A percentile compares a stretch with the other conserved stretches of the same genome.
Conservation (phyloP, 768 basidiomycete genomes). For the Pulveroboletus sp. region DNA sequence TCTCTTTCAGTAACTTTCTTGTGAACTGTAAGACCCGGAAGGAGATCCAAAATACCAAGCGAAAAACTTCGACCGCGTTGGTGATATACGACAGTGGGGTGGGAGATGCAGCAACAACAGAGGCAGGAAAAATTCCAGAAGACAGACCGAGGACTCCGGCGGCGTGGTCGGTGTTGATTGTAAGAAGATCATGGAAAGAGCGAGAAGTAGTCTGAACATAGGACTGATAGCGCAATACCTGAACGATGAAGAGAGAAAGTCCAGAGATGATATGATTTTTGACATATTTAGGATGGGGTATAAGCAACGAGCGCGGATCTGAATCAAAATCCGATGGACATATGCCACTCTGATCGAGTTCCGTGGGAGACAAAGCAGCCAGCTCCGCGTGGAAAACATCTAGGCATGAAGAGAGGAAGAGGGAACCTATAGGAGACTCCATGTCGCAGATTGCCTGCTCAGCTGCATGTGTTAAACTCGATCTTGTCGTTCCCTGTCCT, state of each 20-base stretch:
- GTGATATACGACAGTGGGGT: slow-evolving; percentile 40
- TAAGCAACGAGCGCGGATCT: slow-evolving; percentile 38
- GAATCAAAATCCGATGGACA: slow-evolving; percentile 43
- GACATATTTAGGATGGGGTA: slow-evolving; percentile 32
- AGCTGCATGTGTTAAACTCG: slow-evolving; percentile 30
- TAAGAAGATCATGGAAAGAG: slow-evolving; percentile 29
- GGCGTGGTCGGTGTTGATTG: slow-evolving; percentile 32
- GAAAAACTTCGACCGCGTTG: slow-evolving; percentile 44
- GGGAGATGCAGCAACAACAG: slow-evolving; percentile 45
- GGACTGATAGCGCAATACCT: slow-evolving; percentile 50
- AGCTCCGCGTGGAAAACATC: slow-evolving; percentile 50
- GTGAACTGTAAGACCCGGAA: slow-evolving; percentile 38
- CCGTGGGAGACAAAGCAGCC: slow-evolving; percentile 37
- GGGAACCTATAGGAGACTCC: slow-evolving; percentile 36
- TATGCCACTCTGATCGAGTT: slow-evolving; percentile 36
- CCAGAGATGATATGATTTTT: slow-evolving; percentile 50
- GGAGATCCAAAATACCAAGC: slow-evolving; percentile 51
- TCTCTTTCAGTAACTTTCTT: slow-evolving; percentile 17
- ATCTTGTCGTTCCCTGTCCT: slow-evolving; percentile 47
- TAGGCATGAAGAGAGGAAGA: slow-evolving; percentile 49
- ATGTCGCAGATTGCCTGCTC: slow-evolving; percentile 42
- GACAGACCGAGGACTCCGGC: slow-evolving; percentile 50
- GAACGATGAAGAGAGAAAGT: slow-evolving; percentile 46
- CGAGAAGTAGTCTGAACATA: slow-evolving; percentile 30
- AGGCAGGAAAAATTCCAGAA: slow-evolving; percentile 54